Evolutionary conservation across 805 yeast species (phyloP).

Genomic region (Candida piceae): DNA sequence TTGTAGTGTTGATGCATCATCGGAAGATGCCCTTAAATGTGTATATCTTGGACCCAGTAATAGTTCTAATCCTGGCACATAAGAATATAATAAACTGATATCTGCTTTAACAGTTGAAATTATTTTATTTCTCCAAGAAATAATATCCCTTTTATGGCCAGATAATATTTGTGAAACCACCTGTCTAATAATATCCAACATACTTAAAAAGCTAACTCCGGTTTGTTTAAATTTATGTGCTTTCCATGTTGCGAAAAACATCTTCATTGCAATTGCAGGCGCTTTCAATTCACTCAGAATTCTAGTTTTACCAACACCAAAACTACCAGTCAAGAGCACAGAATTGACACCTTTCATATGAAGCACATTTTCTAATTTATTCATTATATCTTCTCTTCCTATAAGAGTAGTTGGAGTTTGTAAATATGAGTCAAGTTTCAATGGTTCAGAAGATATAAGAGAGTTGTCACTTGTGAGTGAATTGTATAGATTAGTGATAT

Average conservation of each 20-base stretch:
- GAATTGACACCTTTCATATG: conserved; percentile 19
- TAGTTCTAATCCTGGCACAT: conserved; percentile 41
- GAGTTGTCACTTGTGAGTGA: conserved; percentile 10
- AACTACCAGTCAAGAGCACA: conserved; percentile 34
- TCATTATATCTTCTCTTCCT: conserved; percentile 26
- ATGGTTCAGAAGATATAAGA: not conserved
- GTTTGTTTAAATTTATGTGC: conserved; percentile 23
- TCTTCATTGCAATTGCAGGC: conserved; percentile 29
- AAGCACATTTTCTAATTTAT: conserved; percentile 20
- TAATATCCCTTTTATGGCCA: conserved; percentile 30
- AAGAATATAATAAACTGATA: conserved; percentile 34
- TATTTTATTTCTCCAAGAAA: conserved; percentile 37
- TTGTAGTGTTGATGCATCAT: conserved; percentile 20
- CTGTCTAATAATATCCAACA: conserved; percentile 21
- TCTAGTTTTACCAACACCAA: conserved; percentile 44
- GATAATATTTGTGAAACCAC: conserved; percentile 38
- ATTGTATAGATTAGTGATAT: conserved; percentile 27
- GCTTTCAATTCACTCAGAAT: conserved; percentile 36
- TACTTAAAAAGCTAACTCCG: conserved; percentile 12
- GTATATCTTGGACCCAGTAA: conserved; percentile 39
- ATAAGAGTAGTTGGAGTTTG: conserved; percentile 23
- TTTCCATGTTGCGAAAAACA: conserved; percentile 29
- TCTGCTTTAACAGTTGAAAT: conserved; percentile 36
- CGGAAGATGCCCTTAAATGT: conserved; percentile 19
- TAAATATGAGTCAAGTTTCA: not conserved